These are phyloP conservation scores for Rhodofomes roseus DNA, from an alignment of 1,284 basidiomycete species.

Conservation along the genomic window DNA sequence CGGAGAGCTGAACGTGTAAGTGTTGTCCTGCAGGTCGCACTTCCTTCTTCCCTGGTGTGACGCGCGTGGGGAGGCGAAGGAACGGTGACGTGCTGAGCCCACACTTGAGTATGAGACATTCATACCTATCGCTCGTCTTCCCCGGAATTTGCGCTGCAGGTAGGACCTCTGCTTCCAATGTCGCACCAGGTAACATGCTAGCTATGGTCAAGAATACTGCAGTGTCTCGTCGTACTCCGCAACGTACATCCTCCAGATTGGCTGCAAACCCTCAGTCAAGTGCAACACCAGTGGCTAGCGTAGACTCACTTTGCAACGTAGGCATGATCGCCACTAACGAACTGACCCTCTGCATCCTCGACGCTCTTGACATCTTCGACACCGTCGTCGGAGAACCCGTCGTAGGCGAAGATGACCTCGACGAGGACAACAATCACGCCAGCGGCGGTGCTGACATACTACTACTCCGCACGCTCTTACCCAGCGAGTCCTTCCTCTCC, in stretches of 20 bases:
- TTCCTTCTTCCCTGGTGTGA: slow-evolving; percentile 57
- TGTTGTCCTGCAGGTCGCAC: slow-evolving; percentile 36
- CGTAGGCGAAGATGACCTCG: slow-evolving; percentile 19
- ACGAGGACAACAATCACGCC: slow-evolving; percentile 52
- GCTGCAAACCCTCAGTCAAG: slow-evolving; percentile 8
- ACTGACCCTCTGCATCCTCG: slow-evolving; percentile 23
- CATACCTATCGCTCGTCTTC: slow-evolving; percentile 37
- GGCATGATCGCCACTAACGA: slow-evolving; percentile 24
- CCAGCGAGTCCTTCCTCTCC: slow-evolving; percentile 21
- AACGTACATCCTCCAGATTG: slow-evolving; percentile 58
- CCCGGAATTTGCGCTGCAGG: slow-evolving; percentile 33
- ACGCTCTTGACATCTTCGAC: slow-evolving; percentile 13
- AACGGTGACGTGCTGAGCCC: slow-evolving; percentile 53
- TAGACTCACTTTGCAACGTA: slow-evolving; percentile 18
- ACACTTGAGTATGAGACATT: slow-evolving; percentile 57
- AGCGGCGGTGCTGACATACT: slow-evolving; percentile 73
- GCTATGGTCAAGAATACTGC: slow-evolving; percentile 61
- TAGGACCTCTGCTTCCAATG: slow-evolving; percentile 61
- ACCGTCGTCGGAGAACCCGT: slow-evolving; percentile 11
- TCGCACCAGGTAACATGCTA: slow-evolving; percentile 41
- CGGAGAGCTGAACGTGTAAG: slow-evolving; percentile 67
- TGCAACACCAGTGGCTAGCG: not conserved
- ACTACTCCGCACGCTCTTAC: slow-evolving; percentile 41
- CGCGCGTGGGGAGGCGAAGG: slow-evolving; percentile 64
- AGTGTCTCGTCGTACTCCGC: slow-evolving; percentile 85